phyloP scores from a whole-genome alignment of 1,139 yeast genomes.

The Wickerhamiella pararugosa region DNA sequence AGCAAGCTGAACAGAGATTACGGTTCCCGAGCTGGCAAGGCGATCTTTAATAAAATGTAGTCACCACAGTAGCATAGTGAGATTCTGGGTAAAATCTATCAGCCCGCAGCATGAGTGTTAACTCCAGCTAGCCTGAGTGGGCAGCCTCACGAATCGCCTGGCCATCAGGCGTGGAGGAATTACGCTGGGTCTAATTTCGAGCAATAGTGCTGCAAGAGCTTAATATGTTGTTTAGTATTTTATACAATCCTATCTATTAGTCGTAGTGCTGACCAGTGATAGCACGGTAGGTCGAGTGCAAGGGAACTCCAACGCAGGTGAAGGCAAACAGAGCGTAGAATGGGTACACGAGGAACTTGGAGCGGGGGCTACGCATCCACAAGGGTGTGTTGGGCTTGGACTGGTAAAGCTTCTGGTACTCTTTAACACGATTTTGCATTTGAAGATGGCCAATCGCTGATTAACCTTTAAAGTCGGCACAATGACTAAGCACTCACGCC shows the following conservation, averaged over 20 bases:
- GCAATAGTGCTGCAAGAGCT: background rate
- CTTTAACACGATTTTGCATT: slow-evolving; percentile 22
- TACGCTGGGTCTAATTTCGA: no score
- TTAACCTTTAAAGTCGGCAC: background rate
- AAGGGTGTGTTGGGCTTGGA: slow-evolving; percentile 24
- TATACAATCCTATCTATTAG: slow-evolving; percentile 3
- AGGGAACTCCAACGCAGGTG: slow-evolving; percentile 26
- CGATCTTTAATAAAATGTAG: slow-evolving; percentile 10
- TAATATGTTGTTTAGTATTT: background rate
- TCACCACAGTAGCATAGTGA: background rate
- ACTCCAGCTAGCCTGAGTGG: background rate
- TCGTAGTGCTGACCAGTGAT: slow-evolving; percentile 16
- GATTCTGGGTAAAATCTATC: no score
- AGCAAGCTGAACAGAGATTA: slow-evolving; percentile 16
- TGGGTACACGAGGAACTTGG: slow-evolving; percentile 74
- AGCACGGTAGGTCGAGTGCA: slow-evolving; percentile 15
- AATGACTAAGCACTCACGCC: background rate
- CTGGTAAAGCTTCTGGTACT: slow-evolving; percentile 28
- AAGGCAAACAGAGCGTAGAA: slow-evolving; percentile 75
- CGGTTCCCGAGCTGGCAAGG: slow-evolving; percentile 23
- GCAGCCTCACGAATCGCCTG: no score
- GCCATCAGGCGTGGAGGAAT: no score
- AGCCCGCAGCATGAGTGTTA: no score
- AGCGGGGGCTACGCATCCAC: slow-evolving; percentile 37
- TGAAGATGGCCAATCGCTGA: slow-evolving; percentile 6